Conservation (phyloP, 805 yeast genomes). For the Candida argentea region DNA sequence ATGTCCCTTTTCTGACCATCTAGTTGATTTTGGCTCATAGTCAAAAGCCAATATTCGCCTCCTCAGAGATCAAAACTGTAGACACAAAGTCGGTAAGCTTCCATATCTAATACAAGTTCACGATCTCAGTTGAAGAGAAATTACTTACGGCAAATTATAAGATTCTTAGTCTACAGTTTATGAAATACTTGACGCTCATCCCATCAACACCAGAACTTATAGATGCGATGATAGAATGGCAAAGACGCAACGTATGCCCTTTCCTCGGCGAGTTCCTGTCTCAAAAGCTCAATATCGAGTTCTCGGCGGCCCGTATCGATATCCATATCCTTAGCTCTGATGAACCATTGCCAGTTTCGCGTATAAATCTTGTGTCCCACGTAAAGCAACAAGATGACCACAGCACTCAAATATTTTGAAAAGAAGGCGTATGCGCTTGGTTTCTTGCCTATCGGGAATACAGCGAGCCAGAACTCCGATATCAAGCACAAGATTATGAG, state of each 20-base stretch:
- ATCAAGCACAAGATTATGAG: constrained; percentile 23
- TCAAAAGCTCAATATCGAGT: constrained; percentile 42
- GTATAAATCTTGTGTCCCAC: constrained; percentile 39
- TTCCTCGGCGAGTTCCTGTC: constrained; percentile 49
- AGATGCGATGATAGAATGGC: constrained; percentile 38
- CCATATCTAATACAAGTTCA: no score
- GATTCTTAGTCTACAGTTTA: no score
- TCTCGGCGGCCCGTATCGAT: constrained; percentile 55
- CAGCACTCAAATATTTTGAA: constrained; percentile 36
- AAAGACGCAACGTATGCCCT: constrained; percentile 34
- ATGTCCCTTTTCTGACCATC: no score
- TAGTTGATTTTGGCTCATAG: no score
- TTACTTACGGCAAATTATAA: no score
- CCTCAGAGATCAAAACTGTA: no score
- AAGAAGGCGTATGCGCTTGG: constrained; percentile 29
- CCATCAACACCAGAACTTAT: constrained; percentile 44
- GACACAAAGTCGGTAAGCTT: no score
- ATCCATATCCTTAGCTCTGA: constrained; percentile 41
- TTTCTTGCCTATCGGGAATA: constrained; percentile 26
- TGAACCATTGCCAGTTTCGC: constrained; percentile 33
- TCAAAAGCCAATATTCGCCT: no score
- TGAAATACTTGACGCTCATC: no score
- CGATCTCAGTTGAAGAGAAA: no score
- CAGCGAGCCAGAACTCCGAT: constrained; percentile 32
- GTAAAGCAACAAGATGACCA: constrained; percentile 32